These are phyloP conservation scores for Fusarium nygamai DNA, from an alignment of 2,329 filamentous ascomycete genomes.

Conservation along the genomic window DNA sequence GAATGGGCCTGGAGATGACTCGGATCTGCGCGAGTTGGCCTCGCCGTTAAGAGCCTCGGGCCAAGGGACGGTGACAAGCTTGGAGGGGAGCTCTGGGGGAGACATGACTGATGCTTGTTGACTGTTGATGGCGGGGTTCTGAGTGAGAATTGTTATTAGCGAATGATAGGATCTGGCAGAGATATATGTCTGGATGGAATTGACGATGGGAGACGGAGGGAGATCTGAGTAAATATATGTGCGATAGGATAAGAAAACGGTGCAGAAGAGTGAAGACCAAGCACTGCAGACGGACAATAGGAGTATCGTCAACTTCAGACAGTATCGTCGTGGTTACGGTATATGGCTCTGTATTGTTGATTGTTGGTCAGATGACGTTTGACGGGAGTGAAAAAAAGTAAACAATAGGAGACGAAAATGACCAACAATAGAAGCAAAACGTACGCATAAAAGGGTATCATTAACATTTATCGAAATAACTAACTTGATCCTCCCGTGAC, in stretches of 20 bases:
- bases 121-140: neutral
- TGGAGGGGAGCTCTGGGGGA: slow-evolving; percentile 9
- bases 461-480: slow-evolving; percentile 13
- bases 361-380: neutral
- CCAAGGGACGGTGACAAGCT: slow-evolving; percentile 29
- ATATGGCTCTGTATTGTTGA: neutral
- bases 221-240: neutral
- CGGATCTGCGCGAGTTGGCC: neutral
- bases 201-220: neutral
- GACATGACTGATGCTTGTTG: neutral
- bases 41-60: neutral
- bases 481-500: neutral
- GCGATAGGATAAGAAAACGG: neutral
- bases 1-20: slow-evolving; percentile 5
- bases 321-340: neutral
- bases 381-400: neutral
- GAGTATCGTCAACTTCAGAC: neutral
- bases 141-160: neutral
- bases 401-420: neutral
- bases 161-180: neutral
- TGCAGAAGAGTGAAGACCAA: neutral
- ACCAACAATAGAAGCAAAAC: neutral
- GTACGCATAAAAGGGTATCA: slow-evolving; percentile 36
- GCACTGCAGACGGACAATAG: neutral
- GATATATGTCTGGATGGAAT: neutral